Base-by-base conservation (phyloP, 129 eudicot species). In the Centaurea solstitialis region DNA sequence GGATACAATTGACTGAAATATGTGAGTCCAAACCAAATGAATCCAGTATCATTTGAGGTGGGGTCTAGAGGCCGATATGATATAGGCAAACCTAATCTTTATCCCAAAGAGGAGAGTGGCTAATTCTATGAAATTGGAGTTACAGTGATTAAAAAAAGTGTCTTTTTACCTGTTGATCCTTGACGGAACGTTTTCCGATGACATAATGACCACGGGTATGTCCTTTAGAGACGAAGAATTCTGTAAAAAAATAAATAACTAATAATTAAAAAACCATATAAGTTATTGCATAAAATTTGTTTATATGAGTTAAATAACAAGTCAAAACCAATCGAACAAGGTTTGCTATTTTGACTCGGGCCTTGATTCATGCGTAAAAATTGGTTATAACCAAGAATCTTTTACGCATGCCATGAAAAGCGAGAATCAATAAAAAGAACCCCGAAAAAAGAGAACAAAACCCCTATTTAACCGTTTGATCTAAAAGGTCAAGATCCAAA, bases 171-270 rank as follows among this genome's bases (percentile, higher is more conserved):
- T 94, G 76, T 72, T 90, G 81, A 94, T 92, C 81, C 98, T 94
- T 73, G 98, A 90, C 70, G 97, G 97, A 13, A 90, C 94, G 74
- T 94, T 88, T 79, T 94, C 98, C n/a, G 98, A 94, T 41, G 98
- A 94, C 98, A 94, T 94, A 39, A 94, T 94, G 45, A 94, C 97
- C 11, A 94, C 98, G 1, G 98, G 98, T 87, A 94, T 92, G 78
- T 92, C 81, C 72, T 86, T 94, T 45, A 92, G 76, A 50, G 89
- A 80, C 40, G 98, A 84, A 37, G 98, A 93, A 81, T 91, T 93
- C 98, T 93, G 91, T 57, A 81, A 66, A 72, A 80, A 15, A 43
- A 41, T 35, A 57, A 82, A 76, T 2, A 21, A 3, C 15, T 17
- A 43, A 22, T 28, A 3, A 75, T 47, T 59, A 26, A 5, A n/a